Base-by-base conservation (phyloP, 371 early-diverging fungal species). In the Mortierella sp. region DNA sequence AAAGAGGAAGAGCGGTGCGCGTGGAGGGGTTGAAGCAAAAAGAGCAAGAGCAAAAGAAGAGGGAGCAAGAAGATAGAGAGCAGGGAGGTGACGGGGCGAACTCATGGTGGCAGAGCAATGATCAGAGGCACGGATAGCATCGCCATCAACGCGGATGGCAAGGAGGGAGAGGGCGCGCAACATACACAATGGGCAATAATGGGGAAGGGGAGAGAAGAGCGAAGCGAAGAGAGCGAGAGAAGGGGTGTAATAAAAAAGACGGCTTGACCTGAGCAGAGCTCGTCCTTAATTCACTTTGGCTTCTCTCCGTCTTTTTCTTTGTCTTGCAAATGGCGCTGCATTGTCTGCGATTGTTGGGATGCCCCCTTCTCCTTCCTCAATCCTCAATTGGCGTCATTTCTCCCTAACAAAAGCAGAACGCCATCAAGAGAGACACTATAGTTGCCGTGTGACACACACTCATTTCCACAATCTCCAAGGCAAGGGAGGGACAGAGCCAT, bases 281-380 rank as follows among this genome's bases (percentile, higher is more conserved):
- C 13, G 9, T 47, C 48, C 48, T 47, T 47, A 47, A 23, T 47
- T n/a, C 48, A 47, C 6, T 23, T 47, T 47, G 48, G 13, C 23
- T 47, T 47, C 16, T 47, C 48, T 19, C 47, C 41, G 51, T 52
- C 34, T 59, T 47, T 24, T 58, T 48, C 9, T 24, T 50, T 23
- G 6, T 51, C 39, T 38, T 55, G 10, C 27, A 16, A 42, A 55
- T 55, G 23, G 56, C 16, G 51, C 28, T 28, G 30, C 51, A 19
- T 18, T 19, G 45, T 14, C 5, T 10, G 10, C 10, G 34, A 34
- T 34, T 34, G 34, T 34, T 34, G 34, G 4, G 34, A 34, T 7
- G 34, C 34, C 34, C 34, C 19, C 16, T 43, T 43, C 39, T 14
- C 39, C 39, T 14, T 39, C 39, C 39, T 39, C 10, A 39, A 39